These are phyloP conservation scores for Nicotiana attenuata DNA, from an alignment of 257 asterid genomes.

Conservation along the genomic window DNA sequence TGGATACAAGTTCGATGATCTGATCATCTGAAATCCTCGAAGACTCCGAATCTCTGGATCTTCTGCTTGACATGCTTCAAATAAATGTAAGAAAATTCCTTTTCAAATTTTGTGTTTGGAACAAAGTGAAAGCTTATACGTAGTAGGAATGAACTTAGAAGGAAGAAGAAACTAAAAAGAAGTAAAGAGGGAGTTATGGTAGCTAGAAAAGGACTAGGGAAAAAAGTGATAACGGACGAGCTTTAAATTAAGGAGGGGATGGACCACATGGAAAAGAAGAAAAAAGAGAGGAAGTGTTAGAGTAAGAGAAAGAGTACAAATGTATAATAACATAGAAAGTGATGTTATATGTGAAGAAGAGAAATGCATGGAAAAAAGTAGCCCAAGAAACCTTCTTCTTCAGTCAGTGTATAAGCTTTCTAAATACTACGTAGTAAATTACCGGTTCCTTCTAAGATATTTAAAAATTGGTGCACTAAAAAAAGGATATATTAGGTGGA, in stretches of 20 bases:
- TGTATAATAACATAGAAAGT: slow-evolving; percentile 12
- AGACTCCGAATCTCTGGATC: slow-evolving; percentile 29
- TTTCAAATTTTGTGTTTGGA: neutral
- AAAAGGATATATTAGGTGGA: too few species aligned
- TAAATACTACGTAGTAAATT: too few species aligned
- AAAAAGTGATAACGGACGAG: slow-evolving; percentile 1
- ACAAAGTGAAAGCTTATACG: neutral
- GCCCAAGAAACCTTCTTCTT: slow-evolving; percentile 13
- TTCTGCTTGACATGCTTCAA: slow-evolving; percentile 30
- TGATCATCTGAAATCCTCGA: slow-evolving; percentile 37
- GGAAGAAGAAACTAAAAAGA: neutral
- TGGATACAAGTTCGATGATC: slow-evolving; percentile 36
- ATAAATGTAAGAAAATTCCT: neutral
- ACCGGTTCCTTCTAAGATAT: too few species aligned
- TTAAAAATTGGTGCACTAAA: too few species aligned
- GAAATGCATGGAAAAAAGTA: slow-evolving; percentile 30
- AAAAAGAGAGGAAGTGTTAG: neutral
- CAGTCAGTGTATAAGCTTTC: neutral
- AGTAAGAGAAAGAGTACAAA: slow-evolving; percentile 8
- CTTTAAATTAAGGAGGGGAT: neutral
- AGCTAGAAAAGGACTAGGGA: slow-evolving; percentile 14
- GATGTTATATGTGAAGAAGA: slow-evolving; percentile 32
- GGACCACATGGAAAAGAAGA: slow-evolving; percentile 17
- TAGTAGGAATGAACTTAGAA: neutral
- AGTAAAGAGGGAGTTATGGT: neutral